Evolutionary conservation across 352 stramenopile species (phyloP).

Genomic region (Pythium apleroticum): DNA sequence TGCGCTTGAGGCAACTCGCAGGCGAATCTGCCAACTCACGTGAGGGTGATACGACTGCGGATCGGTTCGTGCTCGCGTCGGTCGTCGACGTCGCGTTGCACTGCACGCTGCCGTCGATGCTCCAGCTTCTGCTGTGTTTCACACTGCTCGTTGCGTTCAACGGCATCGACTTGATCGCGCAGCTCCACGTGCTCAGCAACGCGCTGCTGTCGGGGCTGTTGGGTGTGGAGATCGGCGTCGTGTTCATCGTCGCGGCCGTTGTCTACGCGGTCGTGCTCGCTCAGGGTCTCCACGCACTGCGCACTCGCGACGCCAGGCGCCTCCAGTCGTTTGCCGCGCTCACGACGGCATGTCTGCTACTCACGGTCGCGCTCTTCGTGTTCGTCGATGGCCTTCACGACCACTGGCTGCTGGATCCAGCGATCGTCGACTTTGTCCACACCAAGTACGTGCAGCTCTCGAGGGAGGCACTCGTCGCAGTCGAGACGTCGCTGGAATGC

Average conservation of each 20-base stretch:
- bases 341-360: slow-evolving; percentile 3
- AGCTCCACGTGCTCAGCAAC: slow-evolving; percentile 29
- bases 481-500: slow-evolving; percentile 33
- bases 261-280: slow-evolving; percentile 9
- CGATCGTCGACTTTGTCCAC: slow-evolving; percentile 20
- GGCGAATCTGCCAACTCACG: slow-evolving; percentile 3
- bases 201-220: slow-evolving; percentile 14
- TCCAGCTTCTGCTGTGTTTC: slow-evolving; percentile 11
- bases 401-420: slow-evolving; percentile 28
- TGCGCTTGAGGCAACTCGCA: slow-evolving; percentile 24
- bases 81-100: slow-evolving; percentile 13
- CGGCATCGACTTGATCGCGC: slow-evolving; percentile 22
- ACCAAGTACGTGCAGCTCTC: slow-evolving; percentile 25
- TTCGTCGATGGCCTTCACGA: slow-evolving; percentile 12
- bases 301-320: neutral
- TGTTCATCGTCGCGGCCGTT: neutral
- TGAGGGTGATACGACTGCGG: neutral
- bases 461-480: slow-evolving; percentile 20
- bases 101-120: slow-evolving; percentile 13
- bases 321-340: slow-evolving; percentile 21
- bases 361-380: slow-evolving; percentile 7
- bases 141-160: slow-evolving; percentile 4
- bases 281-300: slow-evolving; percentile 9
- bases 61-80: slow-evolving; percentile 9
- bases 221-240: slow-evolving; percentile 19